Evolutionary conservation across 2,329 filamentous ascomycete genomes (phyloP), one percentile per base, ranked within the genome.

Genomic region (Madurella mycetomatis): DNA sequence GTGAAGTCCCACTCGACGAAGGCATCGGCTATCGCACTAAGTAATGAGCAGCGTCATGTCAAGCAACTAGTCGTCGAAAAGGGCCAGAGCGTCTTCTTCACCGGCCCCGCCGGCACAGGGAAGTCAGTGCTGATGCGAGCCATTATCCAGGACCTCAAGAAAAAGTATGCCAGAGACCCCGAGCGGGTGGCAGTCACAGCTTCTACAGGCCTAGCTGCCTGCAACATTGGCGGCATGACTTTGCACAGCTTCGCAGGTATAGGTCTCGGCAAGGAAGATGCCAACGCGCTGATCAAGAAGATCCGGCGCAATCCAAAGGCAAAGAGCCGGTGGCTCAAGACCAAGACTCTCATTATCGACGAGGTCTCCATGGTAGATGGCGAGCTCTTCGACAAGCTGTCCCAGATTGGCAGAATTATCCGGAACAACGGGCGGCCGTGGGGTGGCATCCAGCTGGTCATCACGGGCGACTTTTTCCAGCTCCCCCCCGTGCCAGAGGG

Each of bases 321-420:
- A 18, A 92, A 88, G 67, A 87, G 84, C 60, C 83, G 92, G 41
- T 99, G 95, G 95, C 73, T 95, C 60, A 83, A 85, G 53, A 95
- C 91, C 0, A 95, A 92, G 66, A 84, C 90, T 12, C 80, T 99
- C 19, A 80, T 99, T 62, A 83, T 99, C 64, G 94, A 99, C 70
- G 94, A 99, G 69, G 86, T 99, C 3, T 97, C 94, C 12, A 99
- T 99, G 95, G 92, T 99, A 4, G 94, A 99, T 64, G 94, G 90
- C 1, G 92, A 96, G 34, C 78, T 99, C 0, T 99, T 97, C 62
- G 94, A 99, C 74, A 99, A 99, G 70, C 80, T 99, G 16, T 91
- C 95, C 58, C 83, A 88, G 57, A 88, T 99, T 61, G 92, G 92
- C 13, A 83, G 92, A 53, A 83, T 79, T 3, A 84, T 99, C 58